Evolutionary conservation across 352 stramenopile genomes (phyloP).

Genomic region (Pythium plurisporium): DNA sequence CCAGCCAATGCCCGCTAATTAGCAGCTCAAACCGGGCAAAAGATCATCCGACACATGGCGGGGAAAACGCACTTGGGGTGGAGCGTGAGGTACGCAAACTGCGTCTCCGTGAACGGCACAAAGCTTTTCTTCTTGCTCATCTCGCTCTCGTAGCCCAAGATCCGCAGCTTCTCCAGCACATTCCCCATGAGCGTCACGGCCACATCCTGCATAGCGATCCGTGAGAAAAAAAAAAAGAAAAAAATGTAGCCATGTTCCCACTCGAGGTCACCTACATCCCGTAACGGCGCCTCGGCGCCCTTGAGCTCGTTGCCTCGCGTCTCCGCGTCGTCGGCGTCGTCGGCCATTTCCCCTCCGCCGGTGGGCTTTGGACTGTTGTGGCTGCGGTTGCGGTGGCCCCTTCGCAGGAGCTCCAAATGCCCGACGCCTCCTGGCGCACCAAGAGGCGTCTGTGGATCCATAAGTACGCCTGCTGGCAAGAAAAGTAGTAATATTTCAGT

Average conservation of each 20-base stretch:
- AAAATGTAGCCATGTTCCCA: neutral
- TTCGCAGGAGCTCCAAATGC: too few relatives aligned
- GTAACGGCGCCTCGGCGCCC: slow-evolving; percentile 15
- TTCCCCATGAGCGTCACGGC: slow-evolving; percentile 79
- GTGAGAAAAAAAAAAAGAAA: neutral
- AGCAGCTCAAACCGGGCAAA: neutral
- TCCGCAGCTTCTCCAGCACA: slow-evolving; percentile 78
- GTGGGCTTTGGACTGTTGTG: too few relatives aligned
- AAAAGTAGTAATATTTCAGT: slow-evolving; percentile 15
- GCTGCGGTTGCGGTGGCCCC: too few relatives aligned
- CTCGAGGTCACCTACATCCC: slow-evolving; percentile 21
- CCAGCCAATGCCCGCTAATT: too few relatives aligned
- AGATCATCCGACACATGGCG: neutral
- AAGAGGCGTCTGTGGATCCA: slow-evolving; percentile 1
- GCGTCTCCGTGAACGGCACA: slow-evolving; percentile 58
- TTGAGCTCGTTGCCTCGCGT: slow-evolving; percentile 22
- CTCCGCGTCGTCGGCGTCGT: slow-evolving; percentile 31
- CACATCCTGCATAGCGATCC: too few relatives aligned
- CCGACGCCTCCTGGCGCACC: too few relatives aligned
- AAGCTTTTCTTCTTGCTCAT: slow-evolving; percentile 74
- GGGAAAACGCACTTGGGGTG: slow-evolving; percentile 40
- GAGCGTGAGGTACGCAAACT: slow-evolving; percentile 55
- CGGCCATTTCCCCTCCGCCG: slow-evolving; percentile 16
- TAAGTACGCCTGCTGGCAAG: neutral
- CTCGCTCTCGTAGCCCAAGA: slow-evolving; percentile 76